Evolutionary conservation across 2,329 filamentous ascomycete genomes (phyloP), one percentile per base, ranked within the genome.

Genomic region (Thelonectria olida): DNA sequence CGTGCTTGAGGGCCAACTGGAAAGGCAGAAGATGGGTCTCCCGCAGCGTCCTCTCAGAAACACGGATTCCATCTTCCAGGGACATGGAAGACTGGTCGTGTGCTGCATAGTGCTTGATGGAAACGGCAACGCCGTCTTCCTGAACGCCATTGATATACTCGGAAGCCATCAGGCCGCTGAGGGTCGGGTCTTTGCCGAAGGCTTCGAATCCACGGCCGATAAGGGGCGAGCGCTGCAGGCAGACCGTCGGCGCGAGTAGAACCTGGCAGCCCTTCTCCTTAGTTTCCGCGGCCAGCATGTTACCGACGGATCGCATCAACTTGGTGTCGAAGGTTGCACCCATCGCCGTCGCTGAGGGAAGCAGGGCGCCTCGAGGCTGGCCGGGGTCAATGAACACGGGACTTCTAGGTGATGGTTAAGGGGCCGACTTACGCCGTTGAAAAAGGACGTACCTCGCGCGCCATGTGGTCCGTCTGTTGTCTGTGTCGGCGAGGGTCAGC

Each of bases 181-280:
- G 69, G 15, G 76, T 70, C n/a, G 78, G 78, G 58, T 80, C 78
- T 54, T 80, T 75, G n/a, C 71, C 74, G 42, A 78, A 75, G 27
- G 74, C 76, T 61, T 80, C 78, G 57, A 80, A 80, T 10, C 76
- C 77, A 54, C 78, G 72, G 22, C 78, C 78, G 7, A 77, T 74
- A 1, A 80, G 67, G 0, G 78, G 78, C 7, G 75, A 78, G 7
- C 78, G 72, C 27, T 79, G 77, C 25, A 80, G 75, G 63, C 75
- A 81, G 19, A 82, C 63, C 0, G 68, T 71, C 2, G 67, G 66
- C 1, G 62, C 65, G 1, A 68, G 81, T 64, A 90, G 85, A 9
- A 92, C 84, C 69, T 92, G 88, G 9, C 90, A 83, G 54, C 89
- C 89, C 76, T 93, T 93, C 55, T 61, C 61, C 10, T 65, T 68